Conservation (phyloP, 1,284 basidiomycete species). For the Malassezia obtusa region DNA sequence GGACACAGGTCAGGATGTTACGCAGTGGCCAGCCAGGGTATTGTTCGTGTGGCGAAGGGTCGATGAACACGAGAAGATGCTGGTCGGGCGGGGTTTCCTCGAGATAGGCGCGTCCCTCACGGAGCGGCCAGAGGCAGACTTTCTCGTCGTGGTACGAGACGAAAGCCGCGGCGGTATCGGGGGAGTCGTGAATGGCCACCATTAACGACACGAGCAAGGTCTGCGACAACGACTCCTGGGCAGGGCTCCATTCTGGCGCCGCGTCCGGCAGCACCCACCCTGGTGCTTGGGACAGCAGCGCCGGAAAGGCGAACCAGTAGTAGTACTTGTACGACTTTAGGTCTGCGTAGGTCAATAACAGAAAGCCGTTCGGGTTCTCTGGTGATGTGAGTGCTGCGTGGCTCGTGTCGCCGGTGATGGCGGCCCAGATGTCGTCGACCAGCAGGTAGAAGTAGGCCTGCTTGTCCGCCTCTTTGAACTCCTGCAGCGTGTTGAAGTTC, state of each 20-base stretch:
- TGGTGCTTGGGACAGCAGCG: conserved; percentile 56
- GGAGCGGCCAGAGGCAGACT: background rate
- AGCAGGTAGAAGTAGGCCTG: conserved; percentile 58
- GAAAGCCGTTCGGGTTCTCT: conserved; percentile 57
- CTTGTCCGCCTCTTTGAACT: conserved; percentile 85
- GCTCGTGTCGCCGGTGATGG: background rate
- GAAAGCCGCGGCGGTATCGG: background rate
- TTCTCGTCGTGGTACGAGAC: background rate
- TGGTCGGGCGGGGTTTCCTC: background rate
- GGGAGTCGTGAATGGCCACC: background rate
- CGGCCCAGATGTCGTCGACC: conserved; percentile 2
- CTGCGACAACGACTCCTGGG: background rate
- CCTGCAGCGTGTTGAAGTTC: conserved; percentile 79
- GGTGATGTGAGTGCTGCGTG: background rate
- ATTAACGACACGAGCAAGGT: background rate
- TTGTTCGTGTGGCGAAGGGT: conserved; percentile 67
- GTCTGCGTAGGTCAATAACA: conserved; percentile 86
- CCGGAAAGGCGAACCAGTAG: conserved; percentile 97
- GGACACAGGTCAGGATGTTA: conserved; percentile 67
- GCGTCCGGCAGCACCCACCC: background rate
- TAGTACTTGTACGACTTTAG: conserved; percentile 95
- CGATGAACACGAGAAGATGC: conserved; percentile 56
- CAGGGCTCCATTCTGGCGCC: background rate
- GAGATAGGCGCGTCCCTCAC: background rate
- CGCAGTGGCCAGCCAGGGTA: conserved; percentile 90